phyloP scores from a whole-genome alignment of 108 stramenopile genomes.

The Thalassiosira profunda region DNA sequence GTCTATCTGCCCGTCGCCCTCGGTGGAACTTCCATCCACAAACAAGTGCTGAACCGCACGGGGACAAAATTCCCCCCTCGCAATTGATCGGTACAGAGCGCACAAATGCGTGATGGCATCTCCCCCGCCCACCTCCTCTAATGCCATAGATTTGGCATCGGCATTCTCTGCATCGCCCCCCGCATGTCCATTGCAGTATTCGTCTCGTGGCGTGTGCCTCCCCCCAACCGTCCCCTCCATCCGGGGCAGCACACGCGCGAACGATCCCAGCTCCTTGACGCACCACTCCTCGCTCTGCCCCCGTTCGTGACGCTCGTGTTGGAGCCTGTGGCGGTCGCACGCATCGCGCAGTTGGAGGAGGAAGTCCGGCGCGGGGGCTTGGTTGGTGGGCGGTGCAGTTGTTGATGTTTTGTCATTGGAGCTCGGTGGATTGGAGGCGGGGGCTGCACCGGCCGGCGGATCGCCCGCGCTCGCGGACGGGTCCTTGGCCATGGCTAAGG shows the following conservation, averaged over 20 bases:
- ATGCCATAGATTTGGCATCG: not conserved
- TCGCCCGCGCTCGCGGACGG: too few relatives aligned
- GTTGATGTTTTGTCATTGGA: not conserved
- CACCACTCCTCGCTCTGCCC: slow-evolving; percentile 18
- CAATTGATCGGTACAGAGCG: slow-evolving; percentile 67
- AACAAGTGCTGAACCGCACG: slow-evolving; percentile 52
- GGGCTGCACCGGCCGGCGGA: too few relatives aligned
- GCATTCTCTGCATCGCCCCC: not conserved
- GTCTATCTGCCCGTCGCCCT: not conserved
- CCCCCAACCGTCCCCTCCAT: slow-evolving; percentile 23
- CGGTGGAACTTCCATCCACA: not conserved
- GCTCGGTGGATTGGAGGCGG: too few relatives aligned
- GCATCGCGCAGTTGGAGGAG: slow-evolving; percentile 42
- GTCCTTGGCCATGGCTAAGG: too few relatives aligned
- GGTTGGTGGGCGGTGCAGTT: not conserved
- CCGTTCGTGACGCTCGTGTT: slow-evolving; percentile 21
- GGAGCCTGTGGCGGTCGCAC: slow-evolving; percentile 36
- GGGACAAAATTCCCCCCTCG: slow-evolving; percentile 71
- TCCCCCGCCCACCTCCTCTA: not conserved
- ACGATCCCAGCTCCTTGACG: slow-evolving; percentile 11
- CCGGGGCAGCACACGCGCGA: slow-evolving; percentile 32
- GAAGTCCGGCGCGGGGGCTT: slow-evolving; percentile 7
- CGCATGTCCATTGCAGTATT: slow-evolving; percentile 2
- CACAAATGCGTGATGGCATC: slow-evolving; percentile 44
- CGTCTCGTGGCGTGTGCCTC: slow-evolving; percentile 3